Evolutionary conservation across 2,329 filamentous ascomycete genomes (phyloP).

Genomic region (Claviceps sp.): DNA sequence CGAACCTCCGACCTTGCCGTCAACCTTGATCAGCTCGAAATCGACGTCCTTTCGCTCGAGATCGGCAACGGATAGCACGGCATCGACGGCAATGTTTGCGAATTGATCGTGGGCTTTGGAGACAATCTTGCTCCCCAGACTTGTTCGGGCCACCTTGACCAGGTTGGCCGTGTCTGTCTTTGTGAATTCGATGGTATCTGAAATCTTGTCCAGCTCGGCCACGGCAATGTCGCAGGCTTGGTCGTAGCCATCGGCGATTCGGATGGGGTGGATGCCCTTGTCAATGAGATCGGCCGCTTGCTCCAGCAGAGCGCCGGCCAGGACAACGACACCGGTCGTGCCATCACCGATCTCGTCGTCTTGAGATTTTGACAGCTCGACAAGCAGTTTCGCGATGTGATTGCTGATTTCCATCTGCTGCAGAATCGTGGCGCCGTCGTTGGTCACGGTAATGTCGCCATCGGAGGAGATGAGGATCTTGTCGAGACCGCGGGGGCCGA

Average conservation of each 20-base stretch:
- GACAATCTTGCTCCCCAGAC: conserved; percentile 95
- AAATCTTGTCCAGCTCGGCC: conserved; percentile 81
- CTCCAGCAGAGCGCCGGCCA: conserved; percentile 87
- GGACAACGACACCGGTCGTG: conserved; percentile 91
- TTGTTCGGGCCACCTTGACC: conserved; percentile 88
- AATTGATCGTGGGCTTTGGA: conserved; percentile 98
- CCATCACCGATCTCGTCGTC: conserved; percentile 98
- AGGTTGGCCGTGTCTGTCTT: conserved; percentile 72
- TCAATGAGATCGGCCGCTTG: conserved; percentile 96
- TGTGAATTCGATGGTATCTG: conserved; percentile 78
- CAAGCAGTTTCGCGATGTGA: conserved; percentile 91
- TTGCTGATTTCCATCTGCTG: conserved; percentile 98
- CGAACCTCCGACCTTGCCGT: conserved; percentile 90
- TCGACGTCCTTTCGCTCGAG: conserved; percentile 94
- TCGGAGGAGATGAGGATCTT: conserved; percentile 98
- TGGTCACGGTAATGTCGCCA: conserved; percentile 97
- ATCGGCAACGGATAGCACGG: conserved; percentile 90
- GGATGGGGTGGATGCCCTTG: conserved; percentile 98
- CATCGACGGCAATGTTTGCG: conserved; percentile 91
- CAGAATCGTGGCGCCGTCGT: conserved; percentile 95
- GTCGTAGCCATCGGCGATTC: conserved; percentile 97
- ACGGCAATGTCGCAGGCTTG: conserved; percentile 95
- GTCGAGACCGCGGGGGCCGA: conserved; percentile 90
- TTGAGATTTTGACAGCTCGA: conserved; percentile 95
- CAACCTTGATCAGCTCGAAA: conserved; percentile 98